phyloP scores from a whole-genome alignment of 176 grass and related monocot species.

The Metroxylon sagu region DNA sequence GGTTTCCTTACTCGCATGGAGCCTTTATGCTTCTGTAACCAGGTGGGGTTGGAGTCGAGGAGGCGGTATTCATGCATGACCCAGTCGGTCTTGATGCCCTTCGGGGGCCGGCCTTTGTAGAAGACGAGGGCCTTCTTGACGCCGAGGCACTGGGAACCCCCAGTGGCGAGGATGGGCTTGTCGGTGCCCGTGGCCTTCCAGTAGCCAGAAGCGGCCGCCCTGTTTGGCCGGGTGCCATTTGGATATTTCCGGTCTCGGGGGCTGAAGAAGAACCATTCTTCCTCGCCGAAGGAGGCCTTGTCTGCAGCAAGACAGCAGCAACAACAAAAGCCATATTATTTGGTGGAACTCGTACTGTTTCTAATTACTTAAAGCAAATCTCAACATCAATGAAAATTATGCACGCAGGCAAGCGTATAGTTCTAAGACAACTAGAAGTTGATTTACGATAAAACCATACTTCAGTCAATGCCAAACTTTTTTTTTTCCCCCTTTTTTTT shows the following conservation, averaged over 20 bases:
- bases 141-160: slow-evolving; percentile 28
- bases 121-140: slow-evolving; percentile 52
- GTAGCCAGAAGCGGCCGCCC: slow-evolving; percentile 8
- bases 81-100: slow-evolving; percentile 34
- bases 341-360: too few species aligned
- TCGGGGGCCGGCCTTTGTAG: slow-evolving; percentile 33
- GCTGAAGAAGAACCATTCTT: slow-evolving; percentile 52
- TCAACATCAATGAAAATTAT: too few species aligned
- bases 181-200: slow-evolving; percentile 11
- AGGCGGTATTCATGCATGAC: slow-evolving; percentile 39
- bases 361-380: too few species aligned
- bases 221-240: slow-evolving; percentile 32
- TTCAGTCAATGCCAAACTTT: too few species aligned
- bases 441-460: too few species aligned
- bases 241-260: slow-evolving; percentile 41
- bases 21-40: not conserved
- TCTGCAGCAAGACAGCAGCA: not conserved
- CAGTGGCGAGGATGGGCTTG: slow-evolving; percentile 19
- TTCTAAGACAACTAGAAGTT: too few species aligned
- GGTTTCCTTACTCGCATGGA: slow-evolving; percentile 21
- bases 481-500: too few species aligned
- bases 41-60: slow-evolving; percentile 2
- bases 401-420: too few species aligned
- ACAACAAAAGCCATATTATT: not conserved
- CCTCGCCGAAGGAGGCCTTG: slow-evolving; percentile 27